Conservation (phyloP, 768 basidiomycete species). For the Lentinus brumalis region DNA sequence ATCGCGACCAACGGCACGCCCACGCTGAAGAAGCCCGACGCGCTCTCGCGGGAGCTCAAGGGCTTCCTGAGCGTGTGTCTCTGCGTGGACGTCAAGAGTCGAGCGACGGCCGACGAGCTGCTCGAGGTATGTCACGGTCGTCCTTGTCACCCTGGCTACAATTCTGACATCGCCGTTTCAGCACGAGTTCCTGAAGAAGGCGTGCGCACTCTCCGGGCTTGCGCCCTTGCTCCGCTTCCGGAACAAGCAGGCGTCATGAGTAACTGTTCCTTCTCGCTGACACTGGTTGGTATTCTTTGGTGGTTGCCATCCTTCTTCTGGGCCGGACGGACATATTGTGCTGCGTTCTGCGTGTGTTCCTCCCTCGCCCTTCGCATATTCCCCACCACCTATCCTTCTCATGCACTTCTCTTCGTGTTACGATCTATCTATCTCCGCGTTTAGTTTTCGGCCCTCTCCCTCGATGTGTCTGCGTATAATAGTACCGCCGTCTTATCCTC, state of each 20-base stretch:
- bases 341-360: background rate
- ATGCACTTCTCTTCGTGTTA: constrained; percentile 19
- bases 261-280: background rate
- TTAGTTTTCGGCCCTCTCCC: background rate
- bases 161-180: constrained; percentile 35
- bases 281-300: background rate
- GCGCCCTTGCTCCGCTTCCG: constrained; percentile 85
- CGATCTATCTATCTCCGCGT: constrained; percentile 10
- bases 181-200: constrained; percentile 94
- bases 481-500: constrained; percentile 3
- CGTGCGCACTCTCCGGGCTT: constrained; percentile 79
- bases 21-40: constrained; percentile 94
- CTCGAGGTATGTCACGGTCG: constrained; percentile 62
- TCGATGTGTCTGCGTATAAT: constrained; percentile 7
- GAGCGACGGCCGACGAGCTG: constrained; percentile 87
- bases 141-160: constrained; percentile 8
- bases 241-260: constrained; percentile 54
- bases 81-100: constrained; percentile 93
- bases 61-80: constrained; percentile 96
- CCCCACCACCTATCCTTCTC: constrained; percentile 13
- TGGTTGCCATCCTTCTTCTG: constrained; percentile 3
- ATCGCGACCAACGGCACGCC: constrained; percentile 99
- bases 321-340: constrained; percentile 5
- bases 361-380: constrained; percentile 2
- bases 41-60: constrained; percentile 89